Evolutionary conservation across 371 early-diverging fungal genomes (phyloP), one percentile per base, ranked within the genome.

Genomic region (Mortierella sp.): DNA sequence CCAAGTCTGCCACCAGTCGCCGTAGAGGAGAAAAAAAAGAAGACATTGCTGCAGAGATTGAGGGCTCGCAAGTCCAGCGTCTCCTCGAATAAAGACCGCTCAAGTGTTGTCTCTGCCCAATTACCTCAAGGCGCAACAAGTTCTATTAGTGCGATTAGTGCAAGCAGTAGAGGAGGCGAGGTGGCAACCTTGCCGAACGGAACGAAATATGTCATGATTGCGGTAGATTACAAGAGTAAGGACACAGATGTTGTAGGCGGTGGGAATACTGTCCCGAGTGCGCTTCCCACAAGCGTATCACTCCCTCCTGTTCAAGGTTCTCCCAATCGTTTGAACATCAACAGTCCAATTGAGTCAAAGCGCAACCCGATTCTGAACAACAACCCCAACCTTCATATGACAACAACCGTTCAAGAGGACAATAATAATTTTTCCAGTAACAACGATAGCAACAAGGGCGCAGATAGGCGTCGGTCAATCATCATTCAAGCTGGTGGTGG

Each of bases 11-110:
- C 64, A 5, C 68, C 72, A 3, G 33, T 72, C 10, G 57, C 52
- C 4, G 66, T 57, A 0, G 80, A 80, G 21, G 82, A 81, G 22
- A 76, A 81, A 33, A 81, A 81, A 76, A 81, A 81, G 28, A 60
- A 55, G 43, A 64, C 72, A 0, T n/a, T 81, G 8, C 21, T 81
- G 28, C 82, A 81, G 48, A 16, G 76, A 13, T 50, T 81, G 50
- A 64, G 76, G 40, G 41, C 65, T 13, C 65, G 76, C 32, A 81
- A 76, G 64, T 32, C 76, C 3, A 67, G 61, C 28, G 21, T 65
- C 11, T 7, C 36, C 7, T 28, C 53, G 45, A 33, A 43, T 11
- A 59, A 47, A 33, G 53, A 41, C 24, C 53, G 69, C 4, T 28
- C 47, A 2, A 70, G 33, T 1, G 62, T 13, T 21, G 40, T n/a